Evolutionary conservation across 805 yeast species (phyloP).

Genomic region (Starmera pachycereana): DNA sequence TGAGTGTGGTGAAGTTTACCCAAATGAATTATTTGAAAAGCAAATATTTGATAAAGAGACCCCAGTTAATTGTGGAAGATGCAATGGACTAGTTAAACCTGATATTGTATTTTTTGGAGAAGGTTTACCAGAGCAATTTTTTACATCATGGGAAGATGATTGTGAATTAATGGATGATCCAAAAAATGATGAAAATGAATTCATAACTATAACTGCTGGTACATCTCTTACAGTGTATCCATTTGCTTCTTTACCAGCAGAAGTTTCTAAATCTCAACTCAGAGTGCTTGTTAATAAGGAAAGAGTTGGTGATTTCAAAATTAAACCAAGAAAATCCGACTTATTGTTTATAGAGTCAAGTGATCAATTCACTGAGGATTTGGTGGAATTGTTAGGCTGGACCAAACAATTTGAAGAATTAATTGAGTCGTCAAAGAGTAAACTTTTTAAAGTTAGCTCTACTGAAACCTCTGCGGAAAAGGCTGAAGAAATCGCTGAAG

Average conservation of each 20-base stretch:
- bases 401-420: slow-evolving; percentile 36
- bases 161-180: slow-evolving; percentile 9
- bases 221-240: slow-evolving; percentile 87
- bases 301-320: slow-evolving; percentile 60
- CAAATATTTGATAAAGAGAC: slow-evolving; percentile 23
- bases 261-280: slow-evolving; percentile 34
- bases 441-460: slow-evolving; percentile 5
- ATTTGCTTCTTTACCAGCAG: slow-evolving; percentile 74
- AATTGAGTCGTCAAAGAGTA: slow-evolving; percentile 17
- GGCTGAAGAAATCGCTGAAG: slow-evolving; percentile 17
- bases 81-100: slow-evolving; percentile 79
- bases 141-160: slow-evolving; percentile 56
- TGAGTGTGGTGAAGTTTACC: slow-evolving; percentile 51
- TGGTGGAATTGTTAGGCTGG: slow-evolving; percentile 61
- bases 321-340: slow-evolving; percentile 48
- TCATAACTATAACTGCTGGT: slow-evolving; percentile 82
- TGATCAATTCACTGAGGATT: slow-evolving; percentile 47
- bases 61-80: slow-evolving; percentile 41
- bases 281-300: slow-evolving; percentile 72
- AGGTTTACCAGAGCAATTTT: slow-evolving; percentile 61
- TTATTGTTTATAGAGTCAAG: slow-evolving; percentile 50
- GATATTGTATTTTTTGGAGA: slow-evolving; percentile 95
- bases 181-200: slow-evolving; percentile 29
- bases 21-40: slow-evolving; percentile 31
- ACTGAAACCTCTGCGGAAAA: slow-evolving; percentile 13